Evolutionary conservation across 306 rosid genomes (phyloP).

Genomic region (Pterocarpus santalinus): DNA sequence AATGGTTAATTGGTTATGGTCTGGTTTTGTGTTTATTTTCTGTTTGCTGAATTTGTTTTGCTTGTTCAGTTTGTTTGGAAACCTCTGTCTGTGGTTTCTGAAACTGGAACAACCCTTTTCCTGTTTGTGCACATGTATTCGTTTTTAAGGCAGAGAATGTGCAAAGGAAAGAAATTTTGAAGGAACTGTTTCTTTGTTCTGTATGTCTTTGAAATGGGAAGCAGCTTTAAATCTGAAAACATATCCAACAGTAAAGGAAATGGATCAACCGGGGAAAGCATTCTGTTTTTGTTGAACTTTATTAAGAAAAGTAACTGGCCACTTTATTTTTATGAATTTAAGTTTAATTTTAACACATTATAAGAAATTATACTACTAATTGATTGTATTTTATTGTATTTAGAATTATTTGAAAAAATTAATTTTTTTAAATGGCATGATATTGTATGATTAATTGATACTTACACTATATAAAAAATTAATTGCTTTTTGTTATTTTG

Average conservation of each 20-base stretch:
- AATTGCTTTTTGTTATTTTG: background rate
- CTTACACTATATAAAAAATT: background rate
- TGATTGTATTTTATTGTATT: background rate
- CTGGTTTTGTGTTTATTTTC: too few relatives aligned
- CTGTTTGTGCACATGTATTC: background rate
- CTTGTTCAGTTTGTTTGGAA: background rate
- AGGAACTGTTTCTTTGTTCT: background rate
- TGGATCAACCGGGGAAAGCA: slow-evolving; percentile 33
- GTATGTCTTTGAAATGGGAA: background rate
- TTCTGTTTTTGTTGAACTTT: slow-evolving; percentile 45
- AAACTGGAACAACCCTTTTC: background rate
- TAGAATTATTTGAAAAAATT: background rate
- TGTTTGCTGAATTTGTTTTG: background rate
- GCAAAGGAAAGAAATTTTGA: background rate
- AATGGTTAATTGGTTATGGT: background rate
- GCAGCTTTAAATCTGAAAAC: background rate
- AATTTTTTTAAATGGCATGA: background rate
- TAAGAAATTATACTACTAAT: background rate
- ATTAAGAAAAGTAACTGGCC: slow-evolving; percentile 48
- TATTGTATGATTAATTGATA: background rate
- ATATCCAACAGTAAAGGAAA: background rate
- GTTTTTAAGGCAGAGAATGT: background rate
- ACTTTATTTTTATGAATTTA: slow-evolving; percentile 31
- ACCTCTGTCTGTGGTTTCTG: background rate
- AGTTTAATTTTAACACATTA: background rate